Evolutionary conservation across 1,284 basidiomycete genomes (phyloP).

Genomic region (Cutaneotrichosporon mucoides): DNA sequence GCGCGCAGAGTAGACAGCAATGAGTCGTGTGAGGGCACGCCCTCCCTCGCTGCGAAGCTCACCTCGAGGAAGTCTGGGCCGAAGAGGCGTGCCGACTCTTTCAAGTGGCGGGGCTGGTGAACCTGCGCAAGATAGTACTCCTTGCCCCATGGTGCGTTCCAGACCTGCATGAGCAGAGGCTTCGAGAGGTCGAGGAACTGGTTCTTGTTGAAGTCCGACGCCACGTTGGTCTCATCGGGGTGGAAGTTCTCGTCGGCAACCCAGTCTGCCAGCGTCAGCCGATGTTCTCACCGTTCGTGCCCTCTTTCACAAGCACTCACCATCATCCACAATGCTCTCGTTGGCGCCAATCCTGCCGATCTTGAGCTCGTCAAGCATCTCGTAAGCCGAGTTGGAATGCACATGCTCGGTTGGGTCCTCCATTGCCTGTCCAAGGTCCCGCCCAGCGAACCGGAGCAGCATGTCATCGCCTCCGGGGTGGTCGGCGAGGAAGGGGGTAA

Average conservation of each 20-base stretch:
- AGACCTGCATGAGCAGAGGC: slow-evolving; percentile 57
- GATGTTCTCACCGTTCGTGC: too few species aligned
- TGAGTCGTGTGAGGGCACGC: too few species aligned
- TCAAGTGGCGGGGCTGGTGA: slow-evolving; percentile 88
- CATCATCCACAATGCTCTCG: slow-evolving; percentile 71
- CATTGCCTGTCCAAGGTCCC: slow-evolving; percentile 80
- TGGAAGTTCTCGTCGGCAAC: slow-evolving; percentile 80
- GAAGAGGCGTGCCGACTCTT: slow-evolving; percentile 83
- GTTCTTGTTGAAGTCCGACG: slow-evolving; percentile 76
- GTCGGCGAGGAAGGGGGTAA: slow-evolving; percentile 52
- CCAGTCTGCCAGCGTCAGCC: slow-evolving; percentile 59
- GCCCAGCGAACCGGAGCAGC: slow-evolving; percentile 65
- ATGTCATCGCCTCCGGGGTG: slow-evolving; percentile 55
- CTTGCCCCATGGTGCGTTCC: slow-evolving; percentile 59
- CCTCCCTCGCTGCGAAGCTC: background rate
- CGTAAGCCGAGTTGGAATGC: slow-evolving; percentile 90
- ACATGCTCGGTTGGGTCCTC: slow-evolving; percentile 76
- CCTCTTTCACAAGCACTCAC: slow-evolving; percentile 51
- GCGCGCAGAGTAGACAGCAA: too few species aligned
- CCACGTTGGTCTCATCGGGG: slow-evolving; percentile 77
- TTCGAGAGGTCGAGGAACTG: slow-evolving; percentile 88
- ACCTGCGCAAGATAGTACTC: slow-evolving; percentile 95
- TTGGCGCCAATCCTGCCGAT: slow-evolving; percentile 74
- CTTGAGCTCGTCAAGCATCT: slow-evolving; percentile 81
- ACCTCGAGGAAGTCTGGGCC: slow-evolving; percentile 78